phyloP scores from a whole-genome alignment of 2,329 filamentous ascomycete species.

The Sporothrix sp. region DNA sequence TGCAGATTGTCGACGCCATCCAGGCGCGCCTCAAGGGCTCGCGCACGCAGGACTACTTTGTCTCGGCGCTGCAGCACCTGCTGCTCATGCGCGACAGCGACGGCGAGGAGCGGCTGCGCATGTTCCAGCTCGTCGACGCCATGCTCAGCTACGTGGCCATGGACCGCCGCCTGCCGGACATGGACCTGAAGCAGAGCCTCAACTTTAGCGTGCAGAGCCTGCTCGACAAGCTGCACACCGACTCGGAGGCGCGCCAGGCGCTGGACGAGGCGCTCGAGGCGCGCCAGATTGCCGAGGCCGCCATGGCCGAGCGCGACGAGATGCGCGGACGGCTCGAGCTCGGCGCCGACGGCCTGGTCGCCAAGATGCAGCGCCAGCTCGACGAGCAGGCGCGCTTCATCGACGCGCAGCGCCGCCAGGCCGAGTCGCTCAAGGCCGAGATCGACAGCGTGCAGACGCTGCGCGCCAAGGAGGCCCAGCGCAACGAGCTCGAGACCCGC shows the following conservation, averaged over 20 bases:
- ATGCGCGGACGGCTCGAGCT: slow-evolving; percentile 81
- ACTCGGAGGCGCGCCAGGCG: slow-evolving; percentile 86
- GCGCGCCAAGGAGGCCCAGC: slow-evolving; percentile 80
- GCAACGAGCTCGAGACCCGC: slow-evolving; percentile 90
- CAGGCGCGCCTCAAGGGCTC: slow-evolving; percentile 73
- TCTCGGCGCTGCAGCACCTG: slow-evolving; percentile 90
- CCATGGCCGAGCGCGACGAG: slow-evolving; percentile 93
- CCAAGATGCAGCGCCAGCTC: slow-evolving; percentile 86
- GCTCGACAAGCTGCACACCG: slow-evolving; percentile 90
- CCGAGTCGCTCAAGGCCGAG: slow-evolving; percentile 80
- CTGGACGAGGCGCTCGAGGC: slow-evolving; percentile 86
- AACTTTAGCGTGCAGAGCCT: slow-evolving; percentile 96
- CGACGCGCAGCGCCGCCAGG: slow-evolving; percentile 76
- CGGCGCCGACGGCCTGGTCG: slow-evolving; percentile 86
- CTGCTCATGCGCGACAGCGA: slow-evolving; percentile 86
- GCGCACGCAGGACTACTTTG: slow-evolving; percentile 87
- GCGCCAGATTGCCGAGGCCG: slow-evolving; percentile 86
- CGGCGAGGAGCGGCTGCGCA: slow-evolving; percentile 79
- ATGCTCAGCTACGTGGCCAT: slow-evolving; percentile 99
- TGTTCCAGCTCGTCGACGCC: slow-evolving; percentile 97
- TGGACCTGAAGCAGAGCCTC: slow-evolving; percentile 94
- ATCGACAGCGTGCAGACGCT: slow-evolving; percentile 77
- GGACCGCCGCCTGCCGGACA: slow-evolving; percentile 88
- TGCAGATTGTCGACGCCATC: slow-evolving; percentile 91
- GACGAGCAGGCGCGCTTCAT: slow-evolving; percentile 88